Evolutionary conservation across 2,329 filamentous ascomycete genomes (phyloP), one percentile per base, ranked within the genome.

Genomic region (Pyrenophora tritici-repentis): DNA sequence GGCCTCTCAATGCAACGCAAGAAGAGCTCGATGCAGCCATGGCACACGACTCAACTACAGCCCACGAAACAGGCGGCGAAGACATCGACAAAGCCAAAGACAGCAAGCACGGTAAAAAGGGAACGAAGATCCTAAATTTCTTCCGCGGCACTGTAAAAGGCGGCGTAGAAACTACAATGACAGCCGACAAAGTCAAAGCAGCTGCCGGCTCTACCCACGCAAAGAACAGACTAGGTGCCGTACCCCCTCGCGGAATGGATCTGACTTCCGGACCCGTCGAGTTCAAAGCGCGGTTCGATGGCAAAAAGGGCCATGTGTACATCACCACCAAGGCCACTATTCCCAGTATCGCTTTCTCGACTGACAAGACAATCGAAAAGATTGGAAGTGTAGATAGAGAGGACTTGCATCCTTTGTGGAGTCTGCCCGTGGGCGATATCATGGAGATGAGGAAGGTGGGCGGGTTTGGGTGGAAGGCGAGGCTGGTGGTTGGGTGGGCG

Each of bases 391-490:
- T 46, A 4, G 81, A 86, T 18, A 70, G 73, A 35, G 78, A 81
- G 51, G 78, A 83, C 34, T 60, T 81, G 18, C 75, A 81, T 50
- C 85, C 88, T 0, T 72, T 83, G 0, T 95, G 89, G 83, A 86
- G 82, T 5, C 78, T 94, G 0, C 80, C 88, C 0, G 81, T 94
- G 3, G 80, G 80, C 0, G 87, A 93, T 13, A 87, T 95, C 38
- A 76, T 71, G 42, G 89, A 92, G 70, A 67, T 95, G 45, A 88
- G 86, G 70, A 95, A 95, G 74, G 77, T 92, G 1, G 90, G 90
- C 4, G 90, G 90, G 0, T 78, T 92, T 31, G 89, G 90, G 0
- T 95, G 90, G 90, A 95, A 94, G 74, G 85, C 86, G 1, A 93
- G 91, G 76, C 75, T 94, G 42, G 81, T 94, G 1, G 88, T 94